phyloP scores from a whole-genome alignment of 352 stramenopile genomes.

The Phytophthora chlamydospora region DNA sequence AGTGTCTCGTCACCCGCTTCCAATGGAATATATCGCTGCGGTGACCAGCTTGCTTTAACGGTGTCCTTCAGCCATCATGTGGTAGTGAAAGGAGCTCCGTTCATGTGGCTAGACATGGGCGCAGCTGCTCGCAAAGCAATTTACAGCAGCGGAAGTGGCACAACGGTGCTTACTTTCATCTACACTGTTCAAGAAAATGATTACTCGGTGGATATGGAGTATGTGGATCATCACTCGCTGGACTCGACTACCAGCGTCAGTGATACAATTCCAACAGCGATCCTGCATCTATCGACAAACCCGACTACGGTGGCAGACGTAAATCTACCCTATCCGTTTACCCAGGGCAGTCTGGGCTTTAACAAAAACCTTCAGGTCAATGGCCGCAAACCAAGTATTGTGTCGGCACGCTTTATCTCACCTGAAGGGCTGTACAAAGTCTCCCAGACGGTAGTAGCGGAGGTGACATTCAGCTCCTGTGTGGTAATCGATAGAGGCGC shows the following conservation, averaged over 20 bases:
- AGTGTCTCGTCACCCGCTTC: slow-evolving; percentile 55
- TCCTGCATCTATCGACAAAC: slow-evolving; percentile 67
- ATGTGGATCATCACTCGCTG: slow-evolving; percentile 84
- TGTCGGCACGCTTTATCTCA: slow-evolving; percentile 56
- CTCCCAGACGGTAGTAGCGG: slow-evolving; percentile 60
- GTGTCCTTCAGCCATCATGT: slow-evolving; percentile 79
- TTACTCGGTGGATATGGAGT: slow-evolving; percentile 79
- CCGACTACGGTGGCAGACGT: slow-evolving; percentile 73
- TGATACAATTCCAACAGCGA: slow-evolving; percentile 42
- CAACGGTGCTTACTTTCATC: slow-evolving; percentile 58
- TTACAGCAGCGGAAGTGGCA: slow-evolving; percentile 63
- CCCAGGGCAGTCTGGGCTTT: slow-evolving; percentile 67
- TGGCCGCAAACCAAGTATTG: slow-evolving; percentile 67
- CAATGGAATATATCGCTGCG: slow-evolving; percentile 65
- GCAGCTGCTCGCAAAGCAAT: slow-evolving; percentile 48
- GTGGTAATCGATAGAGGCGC: slow-evolving; percentile 52
- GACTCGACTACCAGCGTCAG: slow-evolving; percentile 50
- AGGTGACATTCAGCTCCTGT: slow-evolving; percentile 73
- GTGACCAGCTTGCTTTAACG: slow-evolving; percentile 63
- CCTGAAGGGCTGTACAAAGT: slow-evolving; percentile 68
- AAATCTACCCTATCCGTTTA: slow-evolving; percentile 71
- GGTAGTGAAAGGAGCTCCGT: slow-evolving; percentile 58
- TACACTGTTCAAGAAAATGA: slow-evolving; percentile 77
- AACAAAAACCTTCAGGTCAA: slow-evolving; percentile 76
- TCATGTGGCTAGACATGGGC: slow-evolving; percentile 78